These are phyloP conservation scores for thale cress (Arabidopsis thaliana) DNA, from an alignment of 345 rosid species.

Conservation along the genomic window TAIR10.1 NC_003075.7:16557001-16557500, in stretches of 20 bases:
- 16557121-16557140: conserved; percentile 86
- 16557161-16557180: conserved; percentile 15
- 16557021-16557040: conserved; percentile 28
- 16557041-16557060: neutral
- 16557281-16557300: neutral
- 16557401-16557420: neutral
- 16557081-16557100: neutral
- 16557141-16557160: conserved; percentile 73
- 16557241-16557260: neutral
- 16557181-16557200: neutral
- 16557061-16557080: conserved; percentile 20
- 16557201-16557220: neutral
- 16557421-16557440: neutral
- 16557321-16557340: neutral
- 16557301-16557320: neutral
- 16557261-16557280: neutral
- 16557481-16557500: neutral
- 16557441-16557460: neutral
- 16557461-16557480: conserved; percentile 19
- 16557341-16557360: neutral
- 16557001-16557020: conserved; percentile 56
- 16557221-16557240: neutral
- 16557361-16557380: neutral
- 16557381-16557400: conserved; percentile 1
- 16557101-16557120: conserved; percentile 70